Evolutionary conservation across 305 asterid species (phyloP).

Genomic region (Fraxinus ornus): DNA sequence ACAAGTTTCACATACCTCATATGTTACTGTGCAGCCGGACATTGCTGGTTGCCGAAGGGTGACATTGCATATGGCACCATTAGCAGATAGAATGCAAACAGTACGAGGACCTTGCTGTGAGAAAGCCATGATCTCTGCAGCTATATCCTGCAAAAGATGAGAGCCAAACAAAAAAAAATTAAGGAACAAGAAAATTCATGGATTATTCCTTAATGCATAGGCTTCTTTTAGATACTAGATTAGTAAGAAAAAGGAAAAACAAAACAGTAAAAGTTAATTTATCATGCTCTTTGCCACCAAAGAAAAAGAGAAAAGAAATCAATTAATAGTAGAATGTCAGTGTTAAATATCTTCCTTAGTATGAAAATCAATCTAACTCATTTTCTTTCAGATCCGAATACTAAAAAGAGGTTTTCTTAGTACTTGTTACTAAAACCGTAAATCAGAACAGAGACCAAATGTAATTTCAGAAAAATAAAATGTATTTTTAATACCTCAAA

Average conservation of each 20-base stretch:
- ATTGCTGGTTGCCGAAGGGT: constrained; percentile 58
- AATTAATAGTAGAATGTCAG: not conserved
- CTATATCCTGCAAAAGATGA: constrained; percentile 47
- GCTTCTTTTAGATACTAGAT: not conserved
- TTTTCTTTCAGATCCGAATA: not conserved
- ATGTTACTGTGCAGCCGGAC: constrained; percentile 52
- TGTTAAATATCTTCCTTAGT: not conserved
- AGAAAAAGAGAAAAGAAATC: not conserved
- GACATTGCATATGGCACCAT: constrained; percentile 60
- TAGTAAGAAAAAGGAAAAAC: not conserved
- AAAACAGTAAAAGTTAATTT: not conserved
- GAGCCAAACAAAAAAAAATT: not conserved
- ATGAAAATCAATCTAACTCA: not conserved
- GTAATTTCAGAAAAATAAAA: not conserved
- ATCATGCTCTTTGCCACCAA: not conserved
- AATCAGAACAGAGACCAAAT: not conserved
- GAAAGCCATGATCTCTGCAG: constrained; percentile 52
- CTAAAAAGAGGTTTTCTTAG: not conserved
- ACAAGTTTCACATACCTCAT: constrained; percentile 43
- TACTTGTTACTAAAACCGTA: not conserved
- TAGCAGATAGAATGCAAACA: constrained; percentile 62
- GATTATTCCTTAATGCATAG: not conserved
- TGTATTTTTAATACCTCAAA: not conserved
- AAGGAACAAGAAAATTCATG: not conserved
- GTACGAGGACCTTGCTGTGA: constrained; percentile 72